Percentiles rank a stretch among this genome's conserved stretches.
phyloP scores from a whole-genome alignment of 805 yeast species.

The Spathaspora passalidarum region DNA sequence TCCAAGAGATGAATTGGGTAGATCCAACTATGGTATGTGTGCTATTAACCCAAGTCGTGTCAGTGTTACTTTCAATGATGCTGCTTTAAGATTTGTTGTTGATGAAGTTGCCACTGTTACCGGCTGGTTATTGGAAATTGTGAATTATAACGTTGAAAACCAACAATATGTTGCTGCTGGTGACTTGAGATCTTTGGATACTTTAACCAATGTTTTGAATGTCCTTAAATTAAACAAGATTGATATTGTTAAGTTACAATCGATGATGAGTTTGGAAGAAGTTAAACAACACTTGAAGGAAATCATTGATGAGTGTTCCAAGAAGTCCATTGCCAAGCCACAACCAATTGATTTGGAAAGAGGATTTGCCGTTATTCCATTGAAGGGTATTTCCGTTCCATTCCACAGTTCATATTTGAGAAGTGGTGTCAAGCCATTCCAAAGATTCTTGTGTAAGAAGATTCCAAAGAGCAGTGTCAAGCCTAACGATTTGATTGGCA shows the following conservation, averaged over 20 bases:
- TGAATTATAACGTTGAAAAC: conserved; percentile 96
- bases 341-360: conserved; percentile 97
- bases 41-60: conserved; percentile 97
- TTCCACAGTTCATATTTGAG: conserved; percentile 99
- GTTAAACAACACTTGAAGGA: conserved; percentile 86
- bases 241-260: conserved; percentile 84
- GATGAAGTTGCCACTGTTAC: conserved; percentile 82
- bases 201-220: conserved; percentile 89
- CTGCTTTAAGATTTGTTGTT: conserved; percentile 92
- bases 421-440: conserved; percentile 99
- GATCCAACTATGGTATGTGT: conserved; percentile 99
- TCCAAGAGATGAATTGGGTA: conserved; percentile 91
- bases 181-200: conserved; percentile 92
- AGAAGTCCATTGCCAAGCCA: conserved; percentile 79
- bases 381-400: conserved; percentile 98
- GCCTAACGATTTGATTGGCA: conserved; percentile 88
- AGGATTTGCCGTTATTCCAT: conserved; percentile 97
- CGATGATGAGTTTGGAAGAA: conserved; percentile 77
- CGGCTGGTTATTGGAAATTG: conserved; percentile 94
- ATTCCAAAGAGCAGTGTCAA: conserved; percentile 92
- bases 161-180: conserved; percentile 99
- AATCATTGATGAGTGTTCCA: conserved; percentile 82
- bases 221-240: conserved; percentile 92
- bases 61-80: conserved; percentile 82
- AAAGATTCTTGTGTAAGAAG: conserved; percentile 94